phyloP scores from a whole-genome alignment of 2,329 filamentous ascomycete species.

The Saccharata proteae region DNA sequence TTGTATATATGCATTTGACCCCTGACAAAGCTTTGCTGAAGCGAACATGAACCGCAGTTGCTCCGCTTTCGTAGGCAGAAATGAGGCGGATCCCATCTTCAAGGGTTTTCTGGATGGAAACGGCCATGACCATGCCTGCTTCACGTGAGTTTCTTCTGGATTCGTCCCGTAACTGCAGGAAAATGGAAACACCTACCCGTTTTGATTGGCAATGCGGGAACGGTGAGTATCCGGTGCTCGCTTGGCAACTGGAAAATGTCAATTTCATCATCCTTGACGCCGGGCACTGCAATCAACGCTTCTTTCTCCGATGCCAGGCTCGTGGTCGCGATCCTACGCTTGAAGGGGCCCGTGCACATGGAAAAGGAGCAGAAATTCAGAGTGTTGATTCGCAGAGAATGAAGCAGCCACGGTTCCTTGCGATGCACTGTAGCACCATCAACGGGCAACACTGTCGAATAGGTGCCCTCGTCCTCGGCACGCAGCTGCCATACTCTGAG shows the following conservation, averaged over 20 bases:
- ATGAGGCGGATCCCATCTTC: conserved; percentile 53
- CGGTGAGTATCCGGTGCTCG: conserved; percentile 53
- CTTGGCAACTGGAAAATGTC: conserved; percentile 77
- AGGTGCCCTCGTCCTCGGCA: conserved; percentile 44
- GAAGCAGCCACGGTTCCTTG: conserved; percentile 70
- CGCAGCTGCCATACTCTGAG: conserved; percentile 73
- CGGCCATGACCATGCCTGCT: conserved; percentile 78
- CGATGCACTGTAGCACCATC: conserved; percentile 40
- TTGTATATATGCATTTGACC: conserved; percentile 45
- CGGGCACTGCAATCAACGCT: conserved; percentile 63
- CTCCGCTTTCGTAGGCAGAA: conserved; percentile 77
- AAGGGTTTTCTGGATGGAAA: conserved; percentile 40
- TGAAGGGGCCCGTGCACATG: conserved; percentile 33
- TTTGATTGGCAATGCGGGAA: conserved; percentile 34
- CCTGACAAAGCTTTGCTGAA: conserved; percentile 26
- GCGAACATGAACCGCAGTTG: conserved; percentile 53
- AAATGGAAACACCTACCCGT: conserved; percentile 21
- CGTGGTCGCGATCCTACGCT: conserved; percentile 1
- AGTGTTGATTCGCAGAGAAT: conserved; percentile 76
- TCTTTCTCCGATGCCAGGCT: conserved; percentile 14
- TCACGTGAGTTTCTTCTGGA: not conserved
- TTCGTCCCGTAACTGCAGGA: not conserved
- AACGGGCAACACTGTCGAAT: conserved; percentile 61
- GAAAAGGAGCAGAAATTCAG: conserved; percentile 91
- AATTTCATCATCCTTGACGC: conserved; percentile 42